Conservation (phyloP, 2,329 filamentous ascomycete genomes). For the Thermothelomyces thermophilus region DNA sequence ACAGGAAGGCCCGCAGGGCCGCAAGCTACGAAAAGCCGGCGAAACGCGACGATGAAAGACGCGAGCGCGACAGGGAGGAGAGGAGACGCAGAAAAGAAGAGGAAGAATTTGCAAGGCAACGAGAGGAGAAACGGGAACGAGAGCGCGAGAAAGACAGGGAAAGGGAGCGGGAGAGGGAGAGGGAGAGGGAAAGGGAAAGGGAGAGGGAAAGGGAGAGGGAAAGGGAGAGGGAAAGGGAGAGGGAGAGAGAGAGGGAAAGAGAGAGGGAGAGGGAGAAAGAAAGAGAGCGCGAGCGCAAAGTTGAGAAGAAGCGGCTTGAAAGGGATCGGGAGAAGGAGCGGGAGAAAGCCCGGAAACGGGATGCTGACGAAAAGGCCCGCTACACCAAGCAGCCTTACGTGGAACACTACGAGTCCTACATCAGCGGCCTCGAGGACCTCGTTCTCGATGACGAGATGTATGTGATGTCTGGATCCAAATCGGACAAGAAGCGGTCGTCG, state of each 20-base stretch:
- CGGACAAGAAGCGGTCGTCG: slow-evolving; percentile 26
- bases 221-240: slow-evolving; percentile 27
- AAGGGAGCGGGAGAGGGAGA: slow-evolving; percentile 25
- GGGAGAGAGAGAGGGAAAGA: slow-evolving; percentile 29
- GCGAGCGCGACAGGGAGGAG: slow-evolving; percentile 26
- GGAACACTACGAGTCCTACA: slow-evolving; percentile 18
- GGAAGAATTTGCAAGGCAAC: slow-evolving; percentile 22
- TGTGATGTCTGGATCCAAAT: slow-evolving; percentile 15
- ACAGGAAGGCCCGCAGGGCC: slow-evolving; percentile 22
- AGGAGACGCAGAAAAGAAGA: slow-evolving; percentile 28
- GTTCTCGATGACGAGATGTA: slow-evolving; percentile 25
- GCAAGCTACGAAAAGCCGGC: slow-evolving; percentile 36
- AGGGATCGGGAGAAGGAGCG: slow-evolving; percentile 28
- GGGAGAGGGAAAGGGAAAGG: no score
- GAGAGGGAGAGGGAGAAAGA: slow-evolving; percentile 31
- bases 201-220: slow-evolving; percentile 27
- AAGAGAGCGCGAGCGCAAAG: slow-evolving; percentile 31
- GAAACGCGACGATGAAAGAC: slow-evolving; percentile 34
- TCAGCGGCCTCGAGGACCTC: slow-evolving; percentile 7
- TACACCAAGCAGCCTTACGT: slow-evolving; percentile 24
- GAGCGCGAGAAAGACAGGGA: slow-evolving; percentile 32
- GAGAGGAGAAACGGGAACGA: slow-evolving; percentile 29
- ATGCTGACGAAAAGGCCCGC: slow-evolving; percentile 27
- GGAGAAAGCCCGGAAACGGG: slow-evolving; percentile 25
- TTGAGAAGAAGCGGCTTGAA: slow-evolving; percentile 32